These are phyloP conservation scores for Aegilops speltoides DNA, from an alignment of 176 grass and related monocot genomes.

Conservation along the genomic window DNA sequence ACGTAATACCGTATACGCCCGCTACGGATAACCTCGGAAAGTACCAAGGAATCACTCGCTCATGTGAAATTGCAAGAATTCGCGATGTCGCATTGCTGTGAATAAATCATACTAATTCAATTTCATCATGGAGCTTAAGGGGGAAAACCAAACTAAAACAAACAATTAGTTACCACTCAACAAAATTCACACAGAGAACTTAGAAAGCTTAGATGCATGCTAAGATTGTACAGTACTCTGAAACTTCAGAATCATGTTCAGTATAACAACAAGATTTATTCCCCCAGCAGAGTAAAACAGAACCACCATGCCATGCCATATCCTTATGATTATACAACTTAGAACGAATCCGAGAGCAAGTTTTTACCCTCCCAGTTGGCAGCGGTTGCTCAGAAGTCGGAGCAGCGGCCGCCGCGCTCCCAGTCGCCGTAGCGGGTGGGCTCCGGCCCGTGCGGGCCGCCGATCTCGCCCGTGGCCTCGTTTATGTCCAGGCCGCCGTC, in stretches of 20 bases:
- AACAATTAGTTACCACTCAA: background rate
- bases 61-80: background rate
- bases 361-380: background rate
- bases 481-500: slow-evolving; percentile 38
- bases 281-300: background rate
- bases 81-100: background rate
- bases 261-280: background rate
- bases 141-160: background rate
- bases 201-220: background rate
- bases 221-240: background rate
- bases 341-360: background rate
- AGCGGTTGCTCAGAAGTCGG: slow-evolving; percentile 58
- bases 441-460: slow-evolving; percentile 74
- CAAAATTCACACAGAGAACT: background rate
- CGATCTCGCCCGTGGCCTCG: slow-evolving; percentile 70
- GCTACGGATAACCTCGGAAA: background rate
- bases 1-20: no score
- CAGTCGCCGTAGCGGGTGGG: slow-evolving; percentile 90
- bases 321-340: background rate
- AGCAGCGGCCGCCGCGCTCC: slow-evolving; percentile 81
- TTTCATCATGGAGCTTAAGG: background rate
- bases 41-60: background rate
- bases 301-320: background rate
- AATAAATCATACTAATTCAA: background rate
- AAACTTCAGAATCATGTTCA: background rate